These are phyloP conservation scores for Collybiopsis confluens DNA, from an alignment of 768 basidiomycete genomes.

Conservation along the genomic window DNA sequence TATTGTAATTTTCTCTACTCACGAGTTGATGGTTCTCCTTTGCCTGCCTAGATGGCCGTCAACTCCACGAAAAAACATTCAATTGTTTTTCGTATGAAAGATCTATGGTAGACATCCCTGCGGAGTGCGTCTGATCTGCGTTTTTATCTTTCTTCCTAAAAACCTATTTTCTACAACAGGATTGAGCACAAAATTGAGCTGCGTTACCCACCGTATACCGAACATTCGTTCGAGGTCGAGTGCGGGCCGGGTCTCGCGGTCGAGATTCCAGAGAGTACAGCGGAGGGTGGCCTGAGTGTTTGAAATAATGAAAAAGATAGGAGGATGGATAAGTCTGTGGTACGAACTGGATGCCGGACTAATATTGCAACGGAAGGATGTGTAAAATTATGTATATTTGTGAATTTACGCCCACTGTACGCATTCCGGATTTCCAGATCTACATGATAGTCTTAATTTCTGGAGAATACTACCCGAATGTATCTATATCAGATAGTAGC, in stretches of 20 bases:
- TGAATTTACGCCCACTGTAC: too few relatives aligned
- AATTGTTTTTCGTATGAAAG: slow-evolving; percentile 7
- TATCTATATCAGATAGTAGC: too few relatives aligned
- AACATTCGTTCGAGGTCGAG: background rate
- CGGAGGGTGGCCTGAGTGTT: background rate
- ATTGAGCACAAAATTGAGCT: background rate
- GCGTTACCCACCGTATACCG: slow-evolving; percentile 10
- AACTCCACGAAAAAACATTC: slow-evolving; percentile 9
- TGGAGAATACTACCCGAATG: too few relatives aligned
- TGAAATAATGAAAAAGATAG: too few relatives aligned
- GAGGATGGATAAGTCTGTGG: too few relatives aligned
- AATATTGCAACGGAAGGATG: too few relatives aligned
- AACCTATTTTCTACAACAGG: background rate
- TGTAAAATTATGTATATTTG: too few relatives aligned
- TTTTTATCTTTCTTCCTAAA: background rate
- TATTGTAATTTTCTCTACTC: too few relatives aligned
- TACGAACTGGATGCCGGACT: too few relatives aligned
- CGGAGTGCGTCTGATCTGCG: background rate
- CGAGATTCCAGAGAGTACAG: slow-evolving; percentile 1
- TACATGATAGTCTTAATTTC: too few relatives aligned
- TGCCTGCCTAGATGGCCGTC: slow-evolving; percentile 3
- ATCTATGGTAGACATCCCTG: slow-evolving; percentile 1
- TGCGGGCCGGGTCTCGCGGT: background rate
- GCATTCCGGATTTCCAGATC: too few relatives aligned
- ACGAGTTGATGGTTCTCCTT: background rate